Evolutionary conservation across 2,329 filamentous ascomycete species (phyloP), one percentile per base, ranked within the genome.

Genomic region (Zasmidium angulare): DNA sequence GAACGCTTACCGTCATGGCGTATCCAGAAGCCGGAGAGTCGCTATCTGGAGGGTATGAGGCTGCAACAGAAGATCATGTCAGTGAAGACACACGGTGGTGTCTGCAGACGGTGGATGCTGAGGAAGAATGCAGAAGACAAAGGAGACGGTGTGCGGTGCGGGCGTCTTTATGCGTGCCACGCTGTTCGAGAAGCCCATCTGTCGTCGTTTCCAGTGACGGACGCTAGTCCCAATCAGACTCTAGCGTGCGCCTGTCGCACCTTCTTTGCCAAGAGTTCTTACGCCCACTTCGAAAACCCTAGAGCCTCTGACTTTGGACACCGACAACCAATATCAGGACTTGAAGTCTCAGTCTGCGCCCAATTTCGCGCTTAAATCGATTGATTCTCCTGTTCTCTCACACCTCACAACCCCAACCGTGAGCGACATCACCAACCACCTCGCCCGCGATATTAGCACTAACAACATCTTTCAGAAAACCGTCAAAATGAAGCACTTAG

Each of bases 321-420:
- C 29, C 53, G 50, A 63, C 50, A 43, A 51, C 50, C 59, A 40
- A 66, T 74, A 52, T 57, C 56, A 47, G 90, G 89, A 96, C 91
- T 91, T 85, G 91, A 95, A 91, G 92, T 89, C 86, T 96, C 93
- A 97, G 93, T 98, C 93, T 96, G 93, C 93, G 93, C 89, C 62
- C 85, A 88, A 64, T 17, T 57, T 51, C 90, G 79, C 92, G 93
- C 93, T 97, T 96, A 96, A 98, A 96, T 89, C 87, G 93, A 98
- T 98, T 98, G 93, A 92, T 84, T 89, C 89, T 93, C 90, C 84
- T 89, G 89, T 93, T 92, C 87, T 71, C 68, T 47, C 24, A 43
- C 56, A 56, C 59, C 65, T 62, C 53, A 62, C 53, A 58, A 57
- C 53, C 58, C 59, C 62, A 58, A 59, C 56, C 55, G 64, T 66